Evolutionary conservation across 257 asterid genomes (phyloP).

Genomic region (Thymus mandschuricus): DNA sequence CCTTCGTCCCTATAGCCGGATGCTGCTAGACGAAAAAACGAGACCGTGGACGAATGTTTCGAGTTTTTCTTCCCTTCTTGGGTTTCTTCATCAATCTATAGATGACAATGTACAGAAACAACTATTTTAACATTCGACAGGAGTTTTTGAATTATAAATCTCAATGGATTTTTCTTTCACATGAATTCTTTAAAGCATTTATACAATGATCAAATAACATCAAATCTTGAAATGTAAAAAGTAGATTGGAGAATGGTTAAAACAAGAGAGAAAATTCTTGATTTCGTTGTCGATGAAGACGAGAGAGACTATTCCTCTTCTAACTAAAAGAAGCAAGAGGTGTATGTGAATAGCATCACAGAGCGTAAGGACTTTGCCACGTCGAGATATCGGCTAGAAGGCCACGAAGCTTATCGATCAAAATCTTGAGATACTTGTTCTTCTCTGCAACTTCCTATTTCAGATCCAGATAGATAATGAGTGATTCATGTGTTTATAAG

Average conservation of each 20-base stretch:
- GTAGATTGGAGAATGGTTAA: neutral
- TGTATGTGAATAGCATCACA: constrained; percentile 34
- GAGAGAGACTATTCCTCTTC: neutral
- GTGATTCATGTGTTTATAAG: neutral
- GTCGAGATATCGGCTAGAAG: constrained; percentile 69
- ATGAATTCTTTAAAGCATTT: too few relatives aligned
- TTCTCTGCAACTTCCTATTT: constrained; percentile 63
- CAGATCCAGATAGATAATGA: constrained; percentile 18
- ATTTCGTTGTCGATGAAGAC: constrained; percentile 1
- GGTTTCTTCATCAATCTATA: constrained; percentile 1
- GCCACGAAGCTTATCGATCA: constrained; percentile 79
- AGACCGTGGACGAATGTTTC: neutral
- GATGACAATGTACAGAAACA: constrained; percentile 25
- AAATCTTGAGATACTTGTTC: constrained; percentile 64
- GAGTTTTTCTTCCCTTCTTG: constrained; percentile 9
- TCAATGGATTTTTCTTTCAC: neutral
- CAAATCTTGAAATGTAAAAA: neutral
- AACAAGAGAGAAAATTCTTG: neutral
- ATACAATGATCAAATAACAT: neutral
- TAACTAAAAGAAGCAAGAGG: neutral
- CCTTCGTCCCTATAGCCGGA: constrained; percentile 73
- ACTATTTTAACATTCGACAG: constrained; percentile 27
- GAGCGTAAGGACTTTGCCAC: constrained; percentile 86
- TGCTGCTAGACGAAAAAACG: constrained; percentile 49
- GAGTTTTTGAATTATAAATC: neutral